phyloP scores from a whole-genome alignment of 208 protist species.

The Leishmania lainsoni region DNA sequence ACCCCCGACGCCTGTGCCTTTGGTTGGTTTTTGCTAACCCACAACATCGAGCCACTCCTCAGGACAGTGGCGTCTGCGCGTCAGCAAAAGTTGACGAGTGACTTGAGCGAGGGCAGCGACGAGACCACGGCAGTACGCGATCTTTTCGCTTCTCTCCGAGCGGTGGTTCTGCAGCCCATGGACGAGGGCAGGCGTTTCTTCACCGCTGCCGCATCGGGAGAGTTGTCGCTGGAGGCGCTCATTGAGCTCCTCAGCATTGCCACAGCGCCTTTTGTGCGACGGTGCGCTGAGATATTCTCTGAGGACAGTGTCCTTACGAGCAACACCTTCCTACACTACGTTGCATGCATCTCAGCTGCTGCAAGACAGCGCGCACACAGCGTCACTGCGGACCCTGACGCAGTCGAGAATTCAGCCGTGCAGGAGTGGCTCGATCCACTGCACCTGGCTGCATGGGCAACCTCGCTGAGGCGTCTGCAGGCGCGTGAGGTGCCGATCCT shows the following conservation, averaged over 20 bases:
- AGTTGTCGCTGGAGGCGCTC: slow-evolving; percentile 29
- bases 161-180: slow-evolving; percentile 14
- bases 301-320: not conserved
- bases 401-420: not conserved
- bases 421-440: slow-evolving; percentile 33
- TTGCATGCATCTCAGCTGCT: not conserved
- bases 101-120: not conserved
- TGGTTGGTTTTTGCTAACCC: slow-evolving; percentile 49
- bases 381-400: not conserved
- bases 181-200: not conserved
- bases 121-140: slow-evolving; percentile 20
- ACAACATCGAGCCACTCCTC: slow-evolving; percentile 33
- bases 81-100: not conserved
- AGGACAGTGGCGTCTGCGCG: slow-evolving; percentile 11
- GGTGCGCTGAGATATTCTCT: slow-evolving; percentile 13
- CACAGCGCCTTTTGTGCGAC: slow-evolving; percentile 20
- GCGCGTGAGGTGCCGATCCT: not conserved
- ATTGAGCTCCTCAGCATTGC: slow-evolving; percentile 30
- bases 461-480: slow-evolving; percentile 7
- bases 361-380: slow-evolving; percentile 15
- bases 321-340: slow-evolving; percentile 12
- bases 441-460: slow-evolving; percentile 28
- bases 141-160: slow-evolving; percentile 35
- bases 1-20: slow-evolving; percentile 58
- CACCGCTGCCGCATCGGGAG: not conserved